These are phyloP conservation scores for Nitzschia sp. DNA, from an alignment of 108 stramenopile species.

Conservation along the genomic window DNA sequence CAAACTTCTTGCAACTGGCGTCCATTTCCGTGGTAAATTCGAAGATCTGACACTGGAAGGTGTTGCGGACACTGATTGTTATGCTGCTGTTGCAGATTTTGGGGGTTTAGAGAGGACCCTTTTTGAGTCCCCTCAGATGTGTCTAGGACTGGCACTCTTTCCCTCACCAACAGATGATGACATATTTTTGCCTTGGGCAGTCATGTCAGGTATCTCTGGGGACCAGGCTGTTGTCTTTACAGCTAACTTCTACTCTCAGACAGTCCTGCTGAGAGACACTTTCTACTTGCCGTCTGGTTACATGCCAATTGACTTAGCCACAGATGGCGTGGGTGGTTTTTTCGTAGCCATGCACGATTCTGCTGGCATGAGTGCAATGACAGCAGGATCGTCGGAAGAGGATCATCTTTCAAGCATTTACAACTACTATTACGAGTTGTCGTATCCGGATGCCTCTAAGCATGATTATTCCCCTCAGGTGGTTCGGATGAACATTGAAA, in stretches of 20 bases:
- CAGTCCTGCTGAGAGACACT: not conserved
- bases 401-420: not conserved
- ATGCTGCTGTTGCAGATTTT: slow-evolving; percentile 2
- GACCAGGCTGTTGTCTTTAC: slow-evolving; percentile 3
- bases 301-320: slow-evolving; percentile 4
- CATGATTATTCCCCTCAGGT: not conserved
- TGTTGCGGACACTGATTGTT: slow-evolving; percentile 19
- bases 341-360: slow-evolving; percentile 19
- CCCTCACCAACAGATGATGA: not conserved
- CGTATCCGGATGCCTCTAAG: not conserved
- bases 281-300: not conserved
- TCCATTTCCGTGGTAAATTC: not conserved
- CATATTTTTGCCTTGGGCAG: not conserved
- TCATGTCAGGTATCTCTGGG: not conserved
- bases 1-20: slow-evolving; percentile 2
- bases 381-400: not conserved
- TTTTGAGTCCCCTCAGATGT: slow-evolving; percentile 12
- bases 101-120: not conserved
- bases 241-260: not conserved
- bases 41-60: slow-evolving; percentile 7
- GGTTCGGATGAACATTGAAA: slow-evolving; percentile 12
- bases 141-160: slow-evolving; percentile 1
- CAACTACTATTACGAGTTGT: slow-evolving; percentile 6
- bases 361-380: not conserved
- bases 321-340: slow-evolving; percentile 6